Evolutionary conservation across 495 filamentous ascomycete species (phyloP).

Genomic region (Penicillium roqueforti): DNA sequence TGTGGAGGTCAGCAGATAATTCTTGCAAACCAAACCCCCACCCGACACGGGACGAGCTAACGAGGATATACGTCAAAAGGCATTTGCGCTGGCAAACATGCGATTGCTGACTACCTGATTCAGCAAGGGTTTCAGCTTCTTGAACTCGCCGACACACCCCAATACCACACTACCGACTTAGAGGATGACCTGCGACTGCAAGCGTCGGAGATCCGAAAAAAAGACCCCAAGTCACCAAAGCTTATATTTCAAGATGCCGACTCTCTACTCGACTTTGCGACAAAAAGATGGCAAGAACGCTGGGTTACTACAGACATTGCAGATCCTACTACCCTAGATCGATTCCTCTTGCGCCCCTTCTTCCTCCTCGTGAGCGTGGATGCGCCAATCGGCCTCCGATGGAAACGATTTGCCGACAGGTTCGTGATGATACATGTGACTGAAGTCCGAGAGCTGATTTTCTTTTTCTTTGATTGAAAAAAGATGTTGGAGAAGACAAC

Average conservation of each 20-base stretch:
- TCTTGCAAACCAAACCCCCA: background rate
- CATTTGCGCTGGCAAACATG: slow-evolving; percentile 85
- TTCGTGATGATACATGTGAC: slow-evolving; percentile 19
- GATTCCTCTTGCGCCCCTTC: slow-evolving; percentile 74
- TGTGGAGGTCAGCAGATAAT: slow-evolving; percentile 66
- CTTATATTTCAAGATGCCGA: slow-evolving; percentile 54
- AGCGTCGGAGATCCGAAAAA: slow-evolving; percentile 21
- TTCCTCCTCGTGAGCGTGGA: slow-evolving; percentile 91
- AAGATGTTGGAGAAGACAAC: slow-evolving; percentile 42
- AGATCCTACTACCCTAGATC: slow-evolving; percentile 62
- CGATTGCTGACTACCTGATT: slow-evolving; percentile 78
- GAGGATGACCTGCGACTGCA: slow-evolving; percentile 31
- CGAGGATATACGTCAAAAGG: slow-evolving; percentile 46
- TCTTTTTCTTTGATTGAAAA: background rate
- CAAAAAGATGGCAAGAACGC: slow-evolving; percentile 71
- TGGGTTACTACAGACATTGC: slow-evolving; percentile 84
- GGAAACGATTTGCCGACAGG: slow-evolving; percentile 65
- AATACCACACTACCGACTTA: slow-evolving; percentile 19
- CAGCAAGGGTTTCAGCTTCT: slow-evolving; percentile 63
- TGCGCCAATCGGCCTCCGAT: slow-evolving; percentile 78
- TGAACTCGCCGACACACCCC: slow-evolving; percentile 25
- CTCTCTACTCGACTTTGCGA: slow-evolving; percentile 75
- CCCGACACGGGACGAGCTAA: slow-evolving; percentile 8
- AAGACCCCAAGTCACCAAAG: slow-evolving; percentile 19
- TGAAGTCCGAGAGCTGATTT: background rate